These are phyloP conservation scores for Tetrapyrgos nigripes DNA, from an alignment of 1,284 basidiomycete genomes.

Conservation along the genomic window DNA sequence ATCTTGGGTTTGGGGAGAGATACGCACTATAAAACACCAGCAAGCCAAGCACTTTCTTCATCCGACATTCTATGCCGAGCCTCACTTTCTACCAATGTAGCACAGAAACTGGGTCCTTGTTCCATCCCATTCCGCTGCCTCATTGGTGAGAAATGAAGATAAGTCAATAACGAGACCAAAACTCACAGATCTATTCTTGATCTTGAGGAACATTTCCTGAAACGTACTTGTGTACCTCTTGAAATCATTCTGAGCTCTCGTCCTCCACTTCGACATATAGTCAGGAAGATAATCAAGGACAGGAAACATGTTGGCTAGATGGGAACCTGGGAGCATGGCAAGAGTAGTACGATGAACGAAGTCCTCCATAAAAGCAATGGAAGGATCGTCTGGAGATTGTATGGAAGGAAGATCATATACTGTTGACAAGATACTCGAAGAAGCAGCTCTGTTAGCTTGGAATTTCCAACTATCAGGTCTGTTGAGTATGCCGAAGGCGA, in stretches of 20 bases:
- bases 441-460: neutral
- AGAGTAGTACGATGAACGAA: neutral
- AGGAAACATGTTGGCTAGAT: slow-evolving; percentile 9
- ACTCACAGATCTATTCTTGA: neutral
- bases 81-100: slow-evolving; percentile 2
- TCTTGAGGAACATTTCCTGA: neutral
- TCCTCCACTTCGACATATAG: slow-evolving; percentile 8
- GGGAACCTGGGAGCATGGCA: slow-evolving; percentile 5
- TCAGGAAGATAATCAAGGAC: slow-evolving; percentile 9
- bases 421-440: neutral
- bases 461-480: neutral
- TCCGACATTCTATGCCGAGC: neutral
- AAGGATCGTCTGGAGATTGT: too few species aligned
- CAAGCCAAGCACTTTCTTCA: slow-evolving; percentile 1
- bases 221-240: neutral
- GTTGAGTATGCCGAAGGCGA: slow-evolving; percentile 3
- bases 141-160: neutral
- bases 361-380: neutral
- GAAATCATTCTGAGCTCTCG: slow-evolving; percentile 1
- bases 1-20: neutral
- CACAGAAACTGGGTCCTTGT: slow-evolving; percentile 3
- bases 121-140: neutral
- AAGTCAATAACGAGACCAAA: neutral
- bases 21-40: slow-evolving; percentile 3
- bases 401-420: neutral